Evolutionary conservation across 345 rosid genomes (phyloP).

Genomic region (Eucalyptus urophylla): DNA sequence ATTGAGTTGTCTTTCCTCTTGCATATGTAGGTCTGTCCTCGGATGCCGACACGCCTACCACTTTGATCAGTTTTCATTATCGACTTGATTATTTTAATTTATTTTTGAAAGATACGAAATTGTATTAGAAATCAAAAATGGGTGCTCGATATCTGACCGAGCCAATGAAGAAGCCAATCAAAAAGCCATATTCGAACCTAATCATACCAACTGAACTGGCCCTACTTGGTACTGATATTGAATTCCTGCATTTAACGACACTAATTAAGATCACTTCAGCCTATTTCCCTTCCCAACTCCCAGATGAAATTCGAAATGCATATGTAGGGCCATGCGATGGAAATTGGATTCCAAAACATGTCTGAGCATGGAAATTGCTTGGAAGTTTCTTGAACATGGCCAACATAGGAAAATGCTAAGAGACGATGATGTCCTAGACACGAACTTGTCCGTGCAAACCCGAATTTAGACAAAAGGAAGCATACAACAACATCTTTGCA

Average conservation of each 20-base stretch:
- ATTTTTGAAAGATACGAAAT: not conserved
- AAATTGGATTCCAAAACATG: not conserved
- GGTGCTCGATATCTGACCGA: not conserved
- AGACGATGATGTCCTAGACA: not conserved
- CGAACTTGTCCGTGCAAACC: not conserved
- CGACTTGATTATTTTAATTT: not conserved
- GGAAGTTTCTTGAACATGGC: not conserved
- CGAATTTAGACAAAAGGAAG: not conserved
- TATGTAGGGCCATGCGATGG: not conserved
- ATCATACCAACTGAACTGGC: rapidly evolving
- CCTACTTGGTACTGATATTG: not conserved
- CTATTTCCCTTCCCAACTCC: not conserved
- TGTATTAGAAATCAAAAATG: not conserved
- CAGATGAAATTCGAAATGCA: not conserved
- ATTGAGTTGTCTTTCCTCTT: not conserved
- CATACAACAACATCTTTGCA: not conserved
- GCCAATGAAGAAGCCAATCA: not conserved
- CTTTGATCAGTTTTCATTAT: not conserved
- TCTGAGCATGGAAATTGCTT: not conserved
- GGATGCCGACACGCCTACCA: rapidly evolving
- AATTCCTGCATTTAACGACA: not conserved
- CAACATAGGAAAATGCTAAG: not conserved
- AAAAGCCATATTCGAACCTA: not conserved
- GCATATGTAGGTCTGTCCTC: not conserved
- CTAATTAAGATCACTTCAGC: not conserved